These are phyloP conservation scores for Dothistroma septosporum DNA, from an alignment of 2,329 filamentous ascomycete genomes.

Conservation along the genomic window DNA sequence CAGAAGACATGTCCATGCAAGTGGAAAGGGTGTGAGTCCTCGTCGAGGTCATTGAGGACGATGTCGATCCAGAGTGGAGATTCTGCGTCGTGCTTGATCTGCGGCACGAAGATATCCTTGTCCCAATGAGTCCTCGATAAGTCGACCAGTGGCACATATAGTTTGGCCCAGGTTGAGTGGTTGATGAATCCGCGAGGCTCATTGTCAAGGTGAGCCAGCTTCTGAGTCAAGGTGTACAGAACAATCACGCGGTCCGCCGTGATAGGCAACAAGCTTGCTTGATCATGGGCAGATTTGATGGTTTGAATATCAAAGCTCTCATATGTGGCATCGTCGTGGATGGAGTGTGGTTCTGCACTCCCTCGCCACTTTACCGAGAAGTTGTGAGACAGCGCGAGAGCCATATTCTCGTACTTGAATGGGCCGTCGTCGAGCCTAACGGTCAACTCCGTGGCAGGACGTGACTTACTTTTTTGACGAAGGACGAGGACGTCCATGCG, in stretches of 20 bases:
- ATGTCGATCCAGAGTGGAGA: conserved; percentile 44
- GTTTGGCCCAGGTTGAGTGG: conserved; percentile 44
- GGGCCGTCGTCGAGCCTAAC: conserved; percentile 30
- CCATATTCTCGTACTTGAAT: conserved; percentile 46
- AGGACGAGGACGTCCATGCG: conserved; percentile 38
- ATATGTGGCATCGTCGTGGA: conserved; percentile 15
- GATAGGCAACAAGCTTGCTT: conserved; percentile 26
- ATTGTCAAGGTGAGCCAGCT: conserved; percentile 42
- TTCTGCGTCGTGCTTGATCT: conserved; percentile 23
- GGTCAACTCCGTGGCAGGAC: not conserved
- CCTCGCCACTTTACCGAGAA: conserved; percentile 29
- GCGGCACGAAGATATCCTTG: conserved; percentile 39
- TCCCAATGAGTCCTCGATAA: conserved; percentile 41
- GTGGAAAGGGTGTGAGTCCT: conserved; percentile 50
- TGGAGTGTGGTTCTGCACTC: conserved; percentile 1
- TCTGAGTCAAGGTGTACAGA: conserved; percentile 47
- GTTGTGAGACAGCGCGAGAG: conserved; percentile 38
- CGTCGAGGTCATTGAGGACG: conserved; percentile 50
- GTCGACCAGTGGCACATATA: conserved; percentile 32
- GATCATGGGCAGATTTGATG: conserved; percentile 11
- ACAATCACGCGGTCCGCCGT: conserved; percentile 41
- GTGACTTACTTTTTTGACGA: conserved; percentile 5
- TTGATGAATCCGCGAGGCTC: conserved; percentile 48
- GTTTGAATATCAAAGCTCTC: conserved; percentile 16
- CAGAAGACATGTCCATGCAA: conserved; percentile 35